These are phyloP conservation scores for Cladosporium phlei DNA, from an alignment of 2,329 filamentous ascomycete species.

Conservation along the genomic window DNA sequence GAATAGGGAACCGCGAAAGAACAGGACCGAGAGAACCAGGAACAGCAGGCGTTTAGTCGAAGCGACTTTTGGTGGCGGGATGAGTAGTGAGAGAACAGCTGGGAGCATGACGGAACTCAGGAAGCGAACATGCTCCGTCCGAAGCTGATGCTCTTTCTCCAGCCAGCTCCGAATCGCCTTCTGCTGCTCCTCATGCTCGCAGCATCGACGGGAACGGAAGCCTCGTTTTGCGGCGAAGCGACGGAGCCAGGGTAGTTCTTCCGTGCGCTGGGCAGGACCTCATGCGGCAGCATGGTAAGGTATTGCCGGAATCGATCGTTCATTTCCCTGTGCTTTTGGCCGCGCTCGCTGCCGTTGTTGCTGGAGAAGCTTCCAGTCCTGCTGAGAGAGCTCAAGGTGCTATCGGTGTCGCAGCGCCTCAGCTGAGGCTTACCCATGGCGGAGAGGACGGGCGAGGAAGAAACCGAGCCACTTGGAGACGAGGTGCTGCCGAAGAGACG, in stretches of 20 bases:
- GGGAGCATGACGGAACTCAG: conserved; percentile 15
- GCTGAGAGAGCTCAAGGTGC: conserved; percentile 24
- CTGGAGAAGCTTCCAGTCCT: conserved; percentile 25
- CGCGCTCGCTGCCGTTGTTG: conserved; percentile 26
- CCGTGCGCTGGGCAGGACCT: conserved; percentile 29
- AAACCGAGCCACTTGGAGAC: conserved; percentile 29
- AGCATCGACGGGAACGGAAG: not conserved
- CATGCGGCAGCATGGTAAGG: conserved; percentile 28
- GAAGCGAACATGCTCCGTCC: conserved; percentile 23
- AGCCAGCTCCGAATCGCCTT: conserved; percentile 16
- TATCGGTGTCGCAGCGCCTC: conserved; percentile 23
- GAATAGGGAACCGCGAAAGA: no score
- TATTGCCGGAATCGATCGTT: conserved; percentile 33
- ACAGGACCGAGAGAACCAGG: not conserved
- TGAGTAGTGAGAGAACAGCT: not conserved
- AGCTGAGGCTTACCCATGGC: conserved; percentile 10
- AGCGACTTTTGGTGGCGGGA: not conserved
- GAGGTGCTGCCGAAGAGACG: conserved; percentile 44
- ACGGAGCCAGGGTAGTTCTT: conserved; percentile 30
- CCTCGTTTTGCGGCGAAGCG: not conserved
- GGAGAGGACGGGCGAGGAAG: conserved; percentile 14
- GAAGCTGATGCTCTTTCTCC: conserved; percentile 23
- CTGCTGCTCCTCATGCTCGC: conserved; percentile 16
- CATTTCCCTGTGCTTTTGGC: conserved; percentile 29
- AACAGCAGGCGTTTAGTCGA: not conserved